Conservation (phyloP, 495 filamentous ascomycete genomes). For the Xylaria sp. region DNA sequence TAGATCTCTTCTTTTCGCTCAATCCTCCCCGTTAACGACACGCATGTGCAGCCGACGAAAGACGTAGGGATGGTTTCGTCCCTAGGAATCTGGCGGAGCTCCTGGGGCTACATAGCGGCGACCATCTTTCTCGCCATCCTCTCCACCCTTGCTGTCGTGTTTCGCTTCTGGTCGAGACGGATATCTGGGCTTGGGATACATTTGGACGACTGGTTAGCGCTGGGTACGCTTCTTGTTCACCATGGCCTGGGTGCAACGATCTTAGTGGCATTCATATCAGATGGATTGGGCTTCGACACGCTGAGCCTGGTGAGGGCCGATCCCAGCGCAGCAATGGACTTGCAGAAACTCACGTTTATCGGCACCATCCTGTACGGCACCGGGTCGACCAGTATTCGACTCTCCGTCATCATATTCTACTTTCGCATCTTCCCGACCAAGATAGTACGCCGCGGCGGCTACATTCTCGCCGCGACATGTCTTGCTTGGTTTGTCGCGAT, state of each 20-base stretch:
- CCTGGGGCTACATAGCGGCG: conserved; percentile 24
- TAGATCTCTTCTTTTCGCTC: background rate
- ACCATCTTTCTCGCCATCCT: conserved; percentile 17
- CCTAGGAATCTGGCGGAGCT: conserved; percentile 18
- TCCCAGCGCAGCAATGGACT: background rate
- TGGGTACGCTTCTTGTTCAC: conserved; percentile 10
- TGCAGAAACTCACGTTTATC: conserved; percentile 25
- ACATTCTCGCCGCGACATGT: conserved; percentile 23
- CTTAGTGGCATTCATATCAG: conserved; percentile 13
- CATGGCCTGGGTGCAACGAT: conserved; percentile 16
- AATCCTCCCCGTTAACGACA: background rate
- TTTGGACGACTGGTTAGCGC: conserved; percentile 24
- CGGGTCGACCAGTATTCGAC: conserved; percentile 24
- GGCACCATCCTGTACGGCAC: conserved; percentile 28
- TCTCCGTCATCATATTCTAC: conserved; percentile 31
- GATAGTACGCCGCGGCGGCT: conserved; percentile 22
- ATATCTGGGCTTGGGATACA: conserved; percentile 1
- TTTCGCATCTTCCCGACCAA: conserved; percentile 28
- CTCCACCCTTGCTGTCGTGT: conserved; percentile 15
- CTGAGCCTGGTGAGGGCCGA: background rate
- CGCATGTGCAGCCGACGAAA: conserved; percentile 9
- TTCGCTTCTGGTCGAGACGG: conserved; percentile 26
- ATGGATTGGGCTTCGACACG: conserved; percentile 23
- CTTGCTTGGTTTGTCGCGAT: conserved; percentile 22
- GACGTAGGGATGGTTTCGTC: conserved; percentile 26